Base-by-base conservation (phyloP, 345 rosid species). In the Psidium friedrichsthalianum region DNA sequence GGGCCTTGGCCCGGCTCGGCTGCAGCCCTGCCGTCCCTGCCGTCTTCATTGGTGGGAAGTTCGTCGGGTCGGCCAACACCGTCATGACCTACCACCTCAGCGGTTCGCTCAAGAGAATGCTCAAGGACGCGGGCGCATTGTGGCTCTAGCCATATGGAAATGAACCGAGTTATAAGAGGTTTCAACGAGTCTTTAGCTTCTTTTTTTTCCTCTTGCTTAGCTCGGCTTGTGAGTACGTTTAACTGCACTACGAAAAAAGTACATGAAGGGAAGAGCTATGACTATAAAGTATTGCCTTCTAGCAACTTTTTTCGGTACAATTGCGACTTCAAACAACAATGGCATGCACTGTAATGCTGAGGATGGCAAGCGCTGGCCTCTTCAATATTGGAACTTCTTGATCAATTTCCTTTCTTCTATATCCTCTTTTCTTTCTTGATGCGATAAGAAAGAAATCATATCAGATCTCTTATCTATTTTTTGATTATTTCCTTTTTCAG, bases 11-110 rank as follows among this genome's bases (percentile, higher is more conserved):
- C 27, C 88, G 95, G 86, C 90, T 97, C 36, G 98, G 99, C 0
- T 94, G 98, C 88, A 94, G 90, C 87, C 98, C 98, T 12, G 40
- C 95, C 0, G 95, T 97, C 49, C 99, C 98, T 1, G 97, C 95
- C 0, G 93, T 97, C 80, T 97, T 97, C 88, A 91, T 97, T 0
- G 99, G 99, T 1, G 98, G 99, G n/a, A 93, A 92, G 78, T 92
- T 97, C 32, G 91, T 97, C 15, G 99, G 99, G 83, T 92, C 94
- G 7, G 94, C 98, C 13, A 95, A 92, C 82, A 91, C 95, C 3
- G 90, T 97, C 92, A 95, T 95, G 96, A 95, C 98, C 84, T 96
- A 94, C 86, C 98, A 97, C 59, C 94, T 97, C 84, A 94, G 93
- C 87, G 98, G 98, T 13, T 92, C 99, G 55, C 88, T 94, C 90